Conservation (phyloP, 331 rosid genomes). For the Saraca asoca region DNA sequence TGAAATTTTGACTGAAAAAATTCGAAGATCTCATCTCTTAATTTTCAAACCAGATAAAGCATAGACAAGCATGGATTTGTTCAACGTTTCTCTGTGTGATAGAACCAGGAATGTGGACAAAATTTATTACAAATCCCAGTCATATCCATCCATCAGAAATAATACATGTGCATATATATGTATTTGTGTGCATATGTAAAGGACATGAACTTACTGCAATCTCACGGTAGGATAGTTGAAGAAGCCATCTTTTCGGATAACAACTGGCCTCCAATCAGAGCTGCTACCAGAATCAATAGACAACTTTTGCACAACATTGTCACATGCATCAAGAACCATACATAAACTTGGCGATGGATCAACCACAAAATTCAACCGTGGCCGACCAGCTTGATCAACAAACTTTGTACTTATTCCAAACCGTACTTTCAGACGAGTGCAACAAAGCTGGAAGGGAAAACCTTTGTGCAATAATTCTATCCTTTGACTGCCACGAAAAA, state of each 20-base stretch:
- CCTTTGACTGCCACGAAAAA: conserved; percentile 58
- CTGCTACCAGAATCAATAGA: conserved; percentile 59
- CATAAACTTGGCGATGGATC: conserved; percentile 67
- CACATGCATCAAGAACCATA: conserved; percentile 76
- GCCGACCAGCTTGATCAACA: conserved; percentile 72
- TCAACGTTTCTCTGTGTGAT: too few species aligned
- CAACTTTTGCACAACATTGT: conserved; percentile 54
- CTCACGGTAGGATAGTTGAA: conserved; percentile 76
- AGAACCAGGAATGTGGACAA: conserved; percentile 10
- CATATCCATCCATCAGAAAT: conserved; percentile 8
- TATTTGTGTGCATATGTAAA: not conserved
- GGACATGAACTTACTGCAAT: conserved; percentile 74
- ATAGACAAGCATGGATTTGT: conserved; percentile 9
- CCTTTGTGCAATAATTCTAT: conserved; percentile 69
- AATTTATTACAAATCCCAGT: not conserved
- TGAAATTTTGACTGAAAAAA: conserved; percentile 14
- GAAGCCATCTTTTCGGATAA: conserved; percentile 69
- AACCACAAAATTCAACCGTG: conserved; percentile 68
- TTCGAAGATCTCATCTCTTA: not conserved
- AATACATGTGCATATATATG: not conserved
- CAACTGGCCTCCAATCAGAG: conserved; percentile 79
- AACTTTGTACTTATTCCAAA: conserved; percentile 79
- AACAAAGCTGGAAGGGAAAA: conserved; percentile 58
- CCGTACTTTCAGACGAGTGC: conserved; percentile 67
- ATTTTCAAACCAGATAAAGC: conserved; percentile 5